Conservation (phyloP, 768 basidiomycete species). For the Amanita jacksonii region DNA sequence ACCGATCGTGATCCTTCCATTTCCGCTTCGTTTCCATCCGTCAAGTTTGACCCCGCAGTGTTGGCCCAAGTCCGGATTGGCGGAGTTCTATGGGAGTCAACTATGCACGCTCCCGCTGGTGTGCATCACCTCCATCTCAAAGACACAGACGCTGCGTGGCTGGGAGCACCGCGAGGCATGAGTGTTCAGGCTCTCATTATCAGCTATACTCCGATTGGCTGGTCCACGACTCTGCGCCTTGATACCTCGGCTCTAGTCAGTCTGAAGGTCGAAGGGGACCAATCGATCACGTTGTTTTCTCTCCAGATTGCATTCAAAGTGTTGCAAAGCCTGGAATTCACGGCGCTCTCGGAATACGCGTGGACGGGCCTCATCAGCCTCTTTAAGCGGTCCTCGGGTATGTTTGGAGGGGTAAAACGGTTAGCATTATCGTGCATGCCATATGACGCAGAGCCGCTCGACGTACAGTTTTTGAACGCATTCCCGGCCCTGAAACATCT, state of each 20-base stretch:
- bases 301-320: background rate
- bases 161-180: background rate
- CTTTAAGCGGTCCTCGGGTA: background rate
- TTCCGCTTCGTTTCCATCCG: slow-evolving; percentile 3
- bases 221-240: slow-evolving; percentile 1
- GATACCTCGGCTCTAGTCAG: slow-evolving; percentile 3
- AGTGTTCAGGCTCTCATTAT: background rate
- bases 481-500: slow-evolving; percentile 4
- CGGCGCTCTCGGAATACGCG: slow-evolving; percentile 3
- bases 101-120: background rate
- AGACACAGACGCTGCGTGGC: slow-evolving; percentile 4
- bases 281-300: slow-evolving; percentile 2
- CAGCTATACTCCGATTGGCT: slow-evolving; percentile 4
- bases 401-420: slow-evolving; percentile 1
- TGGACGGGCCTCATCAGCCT: background rate
- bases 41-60: slow-evolving; percentile 5
- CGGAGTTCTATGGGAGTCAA: slow-evolving; percentile 4
- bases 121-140: slow-evolving; percentile 4
- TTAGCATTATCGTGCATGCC: slow-evolving; percentile 3
- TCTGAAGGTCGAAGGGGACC: slow-evolving; percentile 6
- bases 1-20: slow-evolving; percentile 7
- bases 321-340: slow-evolving; percentile 2
- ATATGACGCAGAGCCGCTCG: background rate
- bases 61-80: slow-evolving; percentile 1
- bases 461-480: slow-evolving; percentile 2